These are phyloP conservation scores for Linnemannia zychae DNA, from an alignment of 192 early-diverging fungal species.

Conservation along the genomic window DNA sequence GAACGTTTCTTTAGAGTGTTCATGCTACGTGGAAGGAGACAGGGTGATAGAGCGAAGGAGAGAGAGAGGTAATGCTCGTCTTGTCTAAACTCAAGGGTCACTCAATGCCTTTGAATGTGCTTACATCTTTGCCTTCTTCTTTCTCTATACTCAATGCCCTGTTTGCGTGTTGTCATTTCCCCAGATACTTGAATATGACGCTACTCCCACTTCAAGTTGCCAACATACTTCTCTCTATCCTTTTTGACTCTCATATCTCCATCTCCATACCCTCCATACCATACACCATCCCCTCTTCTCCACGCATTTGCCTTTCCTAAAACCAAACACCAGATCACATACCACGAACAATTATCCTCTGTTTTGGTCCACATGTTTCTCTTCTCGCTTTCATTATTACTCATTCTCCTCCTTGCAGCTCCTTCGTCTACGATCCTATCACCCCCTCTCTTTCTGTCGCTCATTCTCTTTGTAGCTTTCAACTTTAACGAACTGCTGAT, in stretches of 20 bases:
- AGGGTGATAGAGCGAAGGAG: not conserved
- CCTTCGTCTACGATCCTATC: not conserved
- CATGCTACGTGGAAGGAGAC: not conserved
- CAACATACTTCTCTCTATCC: too few species aligned
- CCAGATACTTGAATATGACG: too few species aligned
- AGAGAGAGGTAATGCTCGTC: too few species aligned
- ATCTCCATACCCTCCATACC: not conserved
- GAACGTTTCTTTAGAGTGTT: not conserved
- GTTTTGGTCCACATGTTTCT: not conserved
- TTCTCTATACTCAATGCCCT: too few species aligned
- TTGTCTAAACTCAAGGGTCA: too few species aligned
- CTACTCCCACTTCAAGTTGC: too few species aligned
- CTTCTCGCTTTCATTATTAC: not conserved
- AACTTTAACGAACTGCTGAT: not conserved
- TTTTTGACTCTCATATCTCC: not conserved
- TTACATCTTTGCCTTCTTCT: not conserved
- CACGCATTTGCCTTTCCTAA: not conserved
- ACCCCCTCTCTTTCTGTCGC: not conserved
- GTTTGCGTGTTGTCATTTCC: too few species aligned
- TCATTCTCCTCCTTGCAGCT: not conserved
- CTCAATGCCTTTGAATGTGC: slow-evolving; percentile 1
- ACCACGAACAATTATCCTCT: not conserved
- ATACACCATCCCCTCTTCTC: not conserved
- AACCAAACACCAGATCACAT: not conserved
- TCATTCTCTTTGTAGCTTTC: not conserved